Evolutionary conservation across 768 basidiomycete genomes (phyloP).

Genomic region (Lactifluus pinguis): DNA sequence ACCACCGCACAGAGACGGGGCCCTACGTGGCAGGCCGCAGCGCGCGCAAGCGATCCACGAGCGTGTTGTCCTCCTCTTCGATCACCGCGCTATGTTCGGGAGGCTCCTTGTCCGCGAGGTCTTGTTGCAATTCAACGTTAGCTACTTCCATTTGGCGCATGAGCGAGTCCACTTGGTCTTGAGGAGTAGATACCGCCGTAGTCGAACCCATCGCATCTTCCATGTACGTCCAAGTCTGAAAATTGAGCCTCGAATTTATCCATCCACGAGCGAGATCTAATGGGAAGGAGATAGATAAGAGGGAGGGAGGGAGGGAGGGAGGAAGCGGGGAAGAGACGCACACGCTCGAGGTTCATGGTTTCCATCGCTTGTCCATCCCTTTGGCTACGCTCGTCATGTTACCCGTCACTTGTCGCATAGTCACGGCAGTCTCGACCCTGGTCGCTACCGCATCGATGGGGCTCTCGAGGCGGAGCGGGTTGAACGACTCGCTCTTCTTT

Average conservation of each 20-base stretch:
- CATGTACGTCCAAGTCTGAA: too few relatives aligned
- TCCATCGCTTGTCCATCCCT: too few relatives aligned
- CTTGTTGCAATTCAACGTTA: conserved; percentile 90
- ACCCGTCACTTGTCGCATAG: conserved; percentile 51
- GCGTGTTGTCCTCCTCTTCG: conserved; percentile 68
- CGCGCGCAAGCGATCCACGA: conserved; percentile 84
- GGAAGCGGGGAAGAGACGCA: too few relatives aligned
- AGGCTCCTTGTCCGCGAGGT: conserved; percentile 59
- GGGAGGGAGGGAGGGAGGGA: too few relatives aligned
- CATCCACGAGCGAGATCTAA: too few relatives aligned
- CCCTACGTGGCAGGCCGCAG: conserved; percentile 64
- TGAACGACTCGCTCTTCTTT: conserved; percentile 93
- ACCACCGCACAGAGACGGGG: background rate
- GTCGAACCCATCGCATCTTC: too few relatives aligned
- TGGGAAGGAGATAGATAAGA: too few relatives aligned
- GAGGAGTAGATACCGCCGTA: too few relatives aligned
- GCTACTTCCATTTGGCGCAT: conserved; percentile 81
- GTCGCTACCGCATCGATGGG: conserved; percentile 96
- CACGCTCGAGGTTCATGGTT: too few relatives aligned
- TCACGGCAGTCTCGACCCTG: conserved; percentile 95
- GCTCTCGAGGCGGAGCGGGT: conserved; percentile 81
- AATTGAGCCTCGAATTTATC: too few relatives aligned
- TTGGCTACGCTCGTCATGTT: too few relatives aligned
- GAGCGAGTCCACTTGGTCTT: too few relatives aligned
- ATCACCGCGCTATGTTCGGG: conserved; percentile 34